A percentile compares a stretch with the other conserved stretches of the same genome.
Evolutionary conservation across 768 basidiomycete genomes (phyloP).

Genomic region (Russula dissimulans): DNA sequence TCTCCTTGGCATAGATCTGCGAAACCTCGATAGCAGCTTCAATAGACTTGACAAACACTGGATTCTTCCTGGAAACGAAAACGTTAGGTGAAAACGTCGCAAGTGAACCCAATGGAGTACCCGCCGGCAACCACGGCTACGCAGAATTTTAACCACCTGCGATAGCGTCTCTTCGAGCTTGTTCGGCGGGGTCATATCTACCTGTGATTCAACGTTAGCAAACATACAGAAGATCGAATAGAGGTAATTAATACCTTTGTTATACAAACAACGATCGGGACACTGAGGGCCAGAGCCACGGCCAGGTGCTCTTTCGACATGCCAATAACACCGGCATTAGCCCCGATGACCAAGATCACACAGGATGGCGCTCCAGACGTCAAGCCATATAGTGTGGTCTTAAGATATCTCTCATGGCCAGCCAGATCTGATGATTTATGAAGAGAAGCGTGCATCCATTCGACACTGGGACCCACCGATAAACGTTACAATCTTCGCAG

Average conservation of each 20-base stretch:
- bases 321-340: slow-evolving; percentile 83
- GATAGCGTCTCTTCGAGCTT: slow-evolving; percentile 86
- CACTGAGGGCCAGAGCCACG: slow-evolving; percentile 85
- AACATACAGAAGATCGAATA: not conserved
- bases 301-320: slow-evolving; percentile 97
- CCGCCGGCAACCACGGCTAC: slow-evolving; percentile 86
- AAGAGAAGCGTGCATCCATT: not conserved
- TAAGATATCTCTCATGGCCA: slow-evolving; percentile 87
- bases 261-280: slow-evolving; percentile 89
- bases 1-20: slow-evolving; percentile 61
- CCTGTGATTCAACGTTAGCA: slow-evolving; percentile 32
- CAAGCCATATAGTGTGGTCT: slow-evolving; percentile 90
- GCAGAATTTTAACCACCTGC: slow-evolving; percentile 87
- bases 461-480: slow-evolving; percentile 43
- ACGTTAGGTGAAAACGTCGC: not conserved
- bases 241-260: slow-evolving; percentile 59
- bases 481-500: slow-evolving; percentile 91
- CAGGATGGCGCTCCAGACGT: slow-evolving; percentile 92
- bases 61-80: slow-evolving; percentile 50
- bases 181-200: slow-evolving; percentile 96
- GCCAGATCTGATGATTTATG: slow-evolving; percentile 58
- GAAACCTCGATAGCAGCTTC: slow-evolving; percentile 79
- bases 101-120: slow-evolving; percentile 17
- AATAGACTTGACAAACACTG: slow-evolving; percentile 74
- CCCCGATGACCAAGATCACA: slow-evolving; percentile 89